A percentile compares a stretch with the other conserved stretches of the same genome.
Conservation (phyloP, 441 rosid species). For the Erodium texanum region DNA sequence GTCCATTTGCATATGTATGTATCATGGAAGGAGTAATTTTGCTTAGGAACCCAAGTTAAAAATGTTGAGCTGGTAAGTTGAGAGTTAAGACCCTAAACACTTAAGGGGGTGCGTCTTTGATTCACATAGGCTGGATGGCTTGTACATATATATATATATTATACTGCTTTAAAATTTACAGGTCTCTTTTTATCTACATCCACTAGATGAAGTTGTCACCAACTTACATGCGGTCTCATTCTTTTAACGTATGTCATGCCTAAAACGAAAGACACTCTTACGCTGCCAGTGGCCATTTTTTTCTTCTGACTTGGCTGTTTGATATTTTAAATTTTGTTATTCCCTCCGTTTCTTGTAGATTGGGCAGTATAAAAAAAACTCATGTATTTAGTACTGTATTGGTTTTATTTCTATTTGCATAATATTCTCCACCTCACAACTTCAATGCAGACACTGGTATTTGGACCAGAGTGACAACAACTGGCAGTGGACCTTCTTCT, state of each 20-base stretch:
- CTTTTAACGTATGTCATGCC: slow-evolving; percentile 1
- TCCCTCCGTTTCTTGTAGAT: neutral
- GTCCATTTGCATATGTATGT: neutral
- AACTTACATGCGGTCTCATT: neutral
- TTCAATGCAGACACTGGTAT: slow-evolving; percentile 54
- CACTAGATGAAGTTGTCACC: neutral
- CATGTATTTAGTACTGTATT: no score
- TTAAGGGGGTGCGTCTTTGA: neutral
- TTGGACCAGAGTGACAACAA: slow-evolving; percentile 67
- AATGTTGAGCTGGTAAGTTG: neutral
- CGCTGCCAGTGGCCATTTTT: neutral
- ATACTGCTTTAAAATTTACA: neutral
- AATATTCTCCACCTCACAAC: slow-evolving; percentile 8
- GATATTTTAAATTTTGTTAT: neutral
- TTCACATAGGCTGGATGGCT: neutral
- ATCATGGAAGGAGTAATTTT: neutral
- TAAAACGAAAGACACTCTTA: neutral
- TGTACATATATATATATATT: neutral
- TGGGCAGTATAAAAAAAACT: no score
- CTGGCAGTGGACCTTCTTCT: slow-evolving; percentile 77
- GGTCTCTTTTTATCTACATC: neutral
- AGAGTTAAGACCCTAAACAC: neutral
- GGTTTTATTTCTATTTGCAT: no score
- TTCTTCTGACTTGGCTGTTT: neutral
- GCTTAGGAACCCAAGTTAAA: neutral